Evolutionary conservation across 2,329 filamentous ascomycete species (phyloP).

Genomic region (Fusarium agapanthi): DNA sequence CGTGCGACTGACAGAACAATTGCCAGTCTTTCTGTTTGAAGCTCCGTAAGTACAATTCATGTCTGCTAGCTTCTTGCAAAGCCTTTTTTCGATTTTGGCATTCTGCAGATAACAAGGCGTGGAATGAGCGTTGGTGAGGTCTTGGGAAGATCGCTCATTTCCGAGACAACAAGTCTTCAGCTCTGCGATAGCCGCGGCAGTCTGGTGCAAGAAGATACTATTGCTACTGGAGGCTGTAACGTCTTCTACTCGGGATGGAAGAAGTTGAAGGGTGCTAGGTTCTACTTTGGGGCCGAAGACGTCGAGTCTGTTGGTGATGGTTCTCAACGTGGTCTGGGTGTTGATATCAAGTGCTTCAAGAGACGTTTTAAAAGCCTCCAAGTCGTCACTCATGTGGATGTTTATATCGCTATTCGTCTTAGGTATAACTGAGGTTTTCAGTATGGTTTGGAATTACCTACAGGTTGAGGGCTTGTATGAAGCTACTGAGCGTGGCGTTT

Average conservation of each 20-base stretch:
- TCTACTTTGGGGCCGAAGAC: accelerated
- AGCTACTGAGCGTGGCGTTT: accelerated
- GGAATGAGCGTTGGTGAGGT: accelerated
- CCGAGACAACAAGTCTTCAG: accelerated
- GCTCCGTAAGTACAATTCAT: neutral
- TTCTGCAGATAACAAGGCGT: accelerated
- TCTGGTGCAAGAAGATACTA: accelerated
- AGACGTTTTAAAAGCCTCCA: accelerated
- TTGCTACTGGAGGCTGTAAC: accelerated
- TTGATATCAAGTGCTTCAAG: accelerated
- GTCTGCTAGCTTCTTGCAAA: accelerated
- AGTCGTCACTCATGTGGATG: accelerated
- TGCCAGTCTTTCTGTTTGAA: accelerated
- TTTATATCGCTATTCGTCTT: neutral
- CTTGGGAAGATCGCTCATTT: accelerated
- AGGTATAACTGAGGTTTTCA: too few species aligned
- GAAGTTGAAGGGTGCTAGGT: accelerated
- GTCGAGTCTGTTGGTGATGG: too few species aligned
- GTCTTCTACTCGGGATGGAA: accelerated
- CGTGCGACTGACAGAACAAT: accelerated
- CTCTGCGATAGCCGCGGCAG: accelerated
- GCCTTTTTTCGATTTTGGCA: accelerated
- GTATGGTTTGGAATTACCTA: too few species aligned
- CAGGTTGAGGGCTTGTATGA: neutral
- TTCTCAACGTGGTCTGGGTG: accelerated